Base-by-base conservation (phyloP, 768 basidiomycete genomes). In the Phallus indusiatus region DNA sequence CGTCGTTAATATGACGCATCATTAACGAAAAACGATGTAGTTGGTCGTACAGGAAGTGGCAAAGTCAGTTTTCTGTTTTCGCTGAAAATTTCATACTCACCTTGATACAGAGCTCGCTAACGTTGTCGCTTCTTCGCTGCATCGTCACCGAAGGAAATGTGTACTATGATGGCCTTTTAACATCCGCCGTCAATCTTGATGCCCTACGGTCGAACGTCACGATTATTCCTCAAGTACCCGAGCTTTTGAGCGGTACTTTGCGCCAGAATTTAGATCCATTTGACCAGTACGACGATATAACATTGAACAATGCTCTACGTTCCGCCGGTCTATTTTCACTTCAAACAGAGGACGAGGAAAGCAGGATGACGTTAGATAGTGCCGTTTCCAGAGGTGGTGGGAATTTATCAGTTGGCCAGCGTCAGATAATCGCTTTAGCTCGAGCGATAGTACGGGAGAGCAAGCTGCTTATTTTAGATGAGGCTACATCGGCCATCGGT, bases 221-320 rank as follows among this genome's bases (percentile, higher is more conserved):
- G 46, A 81, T 82, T 67, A 83, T 84, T 46, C 82, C 82, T 2
- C 82, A 83, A 64, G 67, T 73, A 47, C 78, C 79, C 36, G 78
- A 81, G 53, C 68, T 84, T 0, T 67, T 84, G 33, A 78, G 77
- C 37, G 84, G 84, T 4, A 78, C 78, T 2, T 69, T 85, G 20
- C 76, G 83, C 33, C 72, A 73, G 55, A 84, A 84, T 63, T 69
- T 84, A n/a, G 84, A 85, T 64, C 84, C 82, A 0, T 84, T 83
- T 63, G 71, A 66, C 7, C 73, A 80, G 59, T 72, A 80, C 60
- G 79, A 82, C 48, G 84, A 85, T 59, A 71, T 76, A 0, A 71
- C 67, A 4, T 71, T 83, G 16, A 78, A 81, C 55, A 74, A 73
- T 35, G 79, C 79, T 0, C 67, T 82, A 18, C 73, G 75, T 17